Base-by-base conservation (phyloP, 2,329 filamentous ascomycete genomes). In the Epichloe gansuensis region DNA sequence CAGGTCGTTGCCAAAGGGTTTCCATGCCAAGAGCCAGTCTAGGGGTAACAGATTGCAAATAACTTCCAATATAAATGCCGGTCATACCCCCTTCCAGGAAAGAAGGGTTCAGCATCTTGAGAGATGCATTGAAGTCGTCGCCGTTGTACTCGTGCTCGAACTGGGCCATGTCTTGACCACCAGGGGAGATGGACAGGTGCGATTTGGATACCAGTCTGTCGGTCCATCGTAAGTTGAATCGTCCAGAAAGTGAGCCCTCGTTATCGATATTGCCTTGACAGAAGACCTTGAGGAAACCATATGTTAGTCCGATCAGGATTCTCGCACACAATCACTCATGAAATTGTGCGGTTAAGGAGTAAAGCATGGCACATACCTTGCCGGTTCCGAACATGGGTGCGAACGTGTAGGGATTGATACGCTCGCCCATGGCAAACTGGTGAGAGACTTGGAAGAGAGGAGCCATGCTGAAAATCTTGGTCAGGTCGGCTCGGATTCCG, bases 361-460 rank as follows among this genome's bases (percentile, higher is more conserved):
- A 12, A 5, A 17, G 9, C 40, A 44, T 47, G 48, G 40, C 45
- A 51, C 60, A 55, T 71, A 96, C 91, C 78, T 89, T 91, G 71
- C 85, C 86, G 59, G 87, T 95, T 61, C 93, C 93, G 68, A 93
- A 96, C 65, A 98, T 81, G 58, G 87, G 88, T 60, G 89, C 88
- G 72, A 97, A 95, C 51, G 88, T 89, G 72, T 98, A 98, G 39
- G 93, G 93, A 67, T 90, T 90, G 68, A 95, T 77, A 60, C 86
- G 83, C 71, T 95, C 89, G 61, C 93, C 91, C 81, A 96, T 88
- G 52, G 91, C 85, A 69, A 98, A 93, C 62, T 93, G 88, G 74
- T 98, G 93, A 59, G 91, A 96, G 61, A 96, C 87, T 73, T 97
- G 91, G 78, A 98, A 98, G 60, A 97, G 75, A 53, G 93, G 93